These are phyloP conservation scores for Pseudozyma sp. DNA, from an alignment of 1,284 basidiomycete species.

Conservation along the genomic window DNA sequence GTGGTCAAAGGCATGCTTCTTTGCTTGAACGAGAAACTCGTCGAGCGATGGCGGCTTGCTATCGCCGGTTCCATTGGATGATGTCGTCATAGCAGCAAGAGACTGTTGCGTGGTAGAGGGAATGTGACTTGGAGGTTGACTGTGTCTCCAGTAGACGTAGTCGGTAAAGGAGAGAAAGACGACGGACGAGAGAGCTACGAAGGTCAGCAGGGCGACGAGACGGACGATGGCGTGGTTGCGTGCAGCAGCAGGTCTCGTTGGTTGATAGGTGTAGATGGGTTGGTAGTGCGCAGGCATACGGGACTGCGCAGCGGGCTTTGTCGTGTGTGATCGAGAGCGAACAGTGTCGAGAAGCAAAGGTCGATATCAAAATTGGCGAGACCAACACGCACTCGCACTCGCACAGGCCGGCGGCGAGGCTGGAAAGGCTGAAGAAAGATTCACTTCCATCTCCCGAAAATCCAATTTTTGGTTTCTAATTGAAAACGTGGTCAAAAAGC, in stretches of 20 bases:
- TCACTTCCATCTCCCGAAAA: conserved; percentile 4
- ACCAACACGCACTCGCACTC: not conserved
- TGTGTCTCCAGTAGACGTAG: conserved; percentile 22
- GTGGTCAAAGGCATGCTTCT: conserved; percentile 27
- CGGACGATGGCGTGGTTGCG: conserved; percentile 29
- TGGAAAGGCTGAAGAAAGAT: not conserved
- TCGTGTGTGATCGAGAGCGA: not conserved
- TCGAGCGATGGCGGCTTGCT: conserved; percentile 10
- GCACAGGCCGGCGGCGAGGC: not conserved
- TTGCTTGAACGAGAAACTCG: conserved; percentile 27
- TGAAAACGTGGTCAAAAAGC: not conserved
- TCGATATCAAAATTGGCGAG: not conserved
- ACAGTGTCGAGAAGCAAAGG: not conserved
- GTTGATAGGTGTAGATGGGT: conserved; percentile 34
- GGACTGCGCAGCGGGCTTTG: not conserved
- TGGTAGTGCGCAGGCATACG: conserved; percentile 35
- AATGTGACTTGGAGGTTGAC: conserved; percentile 4
- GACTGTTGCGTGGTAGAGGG: not conserved
- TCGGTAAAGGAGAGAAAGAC: conserved; percentile 36
- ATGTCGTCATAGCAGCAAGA: not conserved
- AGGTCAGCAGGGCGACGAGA: conserved; percentile 27
- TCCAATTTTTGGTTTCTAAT: not conserved
- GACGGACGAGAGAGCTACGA: conserved; percentile 34
- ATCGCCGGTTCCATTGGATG: conserved; percentile 2
- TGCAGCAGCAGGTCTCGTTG: conserved; percentile 18